These are phyloP conservation scores for Candida anutae DNA, from an alignment of 1,139 yeast genomes.

Conservation along the genomic window DNA sequence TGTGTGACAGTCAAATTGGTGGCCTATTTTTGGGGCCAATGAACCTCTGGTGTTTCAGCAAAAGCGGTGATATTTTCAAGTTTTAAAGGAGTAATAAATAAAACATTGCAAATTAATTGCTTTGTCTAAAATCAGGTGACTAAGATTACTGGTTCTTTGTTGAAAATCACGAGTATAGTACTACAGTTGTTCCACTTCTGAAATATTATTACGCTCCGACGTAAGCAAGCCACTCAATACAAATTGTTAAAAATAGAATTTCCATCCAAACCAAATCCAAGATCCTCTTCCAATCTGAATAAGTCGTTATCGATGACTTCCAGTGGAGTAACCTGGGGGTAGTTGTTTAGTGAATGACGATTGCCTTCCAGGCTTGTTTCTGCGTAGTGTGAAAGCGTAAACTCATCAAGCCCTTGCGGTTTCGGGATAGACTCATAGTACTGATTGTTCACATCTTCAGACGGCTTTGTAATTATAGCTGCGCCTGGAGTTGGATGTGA, in stretches of 20 bases:
- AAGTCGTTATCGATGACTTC: constrained; percentile 16
- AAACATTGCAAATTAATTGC: too few relatives aligned
- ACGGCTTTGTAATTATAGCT: constrained; percentile 26
- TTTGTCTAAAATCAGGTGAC: too few relatives aligned
- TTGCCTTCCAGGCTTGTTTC: not conserved
- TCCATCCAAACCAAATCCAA: constrained; percentile 43
- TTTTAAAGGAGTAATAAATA: too few relatives aligned
- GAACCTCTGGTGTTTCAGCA: constrained; percentile 44
- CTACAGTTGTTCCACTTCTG: too few relatives aligned
- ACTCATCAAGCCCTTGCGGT: constrained; percentile 41
- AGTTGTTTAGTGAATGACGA: too few relatives aligned
- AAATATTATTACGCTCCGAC: constrained; percentile 1
- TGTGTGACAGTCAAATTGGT: constrained; percentile 32
- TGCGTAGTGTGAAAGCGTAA: constrained; percentile 7
- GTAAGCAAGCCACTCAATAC: too few relatives aligned
- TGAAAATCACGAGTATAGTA: too few relatives aligned
- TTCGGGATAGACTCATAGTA: constrained; percentile 35
- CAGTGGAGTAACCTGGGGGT: constrained; percentile 3
- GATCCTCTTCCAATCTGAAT: constrained; percentile 37
- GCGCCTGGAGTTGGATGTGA: constrained; percentile 7
- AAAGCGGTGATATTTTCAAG: constrained; percentile 45
- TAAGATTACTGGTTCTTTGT: too few relatives aligned
- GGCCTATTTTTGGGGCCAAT: constrained; percentile 31
- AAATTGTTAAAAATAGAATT: constrained; percentile 16
- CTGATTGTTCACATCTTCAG: constrained; percentile 16